A percentile compares a stretch with the other conserved stretches of the same genome.
Conservation (phyloP, 495 filamentous ascomycete genomes). For the Aspergillus sparsus region DNA sequence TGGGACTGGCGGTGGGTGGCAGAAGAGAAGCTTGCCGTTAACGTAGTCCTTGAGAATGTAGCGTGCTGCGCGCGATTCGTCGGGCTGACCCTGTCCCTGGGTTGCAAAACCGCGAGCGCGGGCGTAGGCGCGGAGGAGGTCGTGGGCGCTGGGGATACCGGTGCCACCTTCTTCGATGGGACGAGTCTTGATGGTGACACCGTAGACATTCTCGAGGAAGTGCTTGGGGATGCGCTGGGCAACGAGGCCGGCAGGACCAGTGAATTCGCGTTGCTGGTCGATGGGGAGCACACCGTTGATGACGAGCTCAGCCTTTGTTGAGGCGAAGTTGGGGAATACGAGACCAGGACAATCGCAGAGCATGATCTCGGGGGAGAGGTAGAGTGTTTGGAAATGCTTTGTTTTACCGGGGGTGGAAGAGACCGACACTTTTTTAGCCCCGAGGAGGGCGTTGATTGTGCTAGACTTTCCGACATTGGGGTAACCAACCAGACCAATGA, state of each 20-base stretch:
- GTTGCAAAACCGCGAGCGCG: constrained; percentile 86
- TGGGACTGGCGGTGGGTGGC: constrained; percentile 72
- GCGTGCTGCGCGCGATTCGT: constrained; percentile 88
- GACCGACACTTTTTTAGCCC: constrained; percentile 97
- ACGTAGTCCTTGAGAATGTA: constrained; percentile 97
- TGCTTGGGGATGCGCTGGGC: constrained; percentile 84
- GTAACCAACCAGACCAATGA: constrained; percentile 95
- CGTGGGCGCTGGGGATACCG: constrained; percentile 82
- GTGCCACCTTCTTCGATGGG: constrained; percentile 93
- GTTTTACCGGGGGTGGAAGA: constrained; percentile 98
- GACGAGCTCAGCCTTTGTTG: constrained; percentile 94
- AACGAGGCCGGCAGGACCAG: constrained; percentile 83
- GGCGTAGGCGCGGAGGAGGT: constrained; percentile 85
- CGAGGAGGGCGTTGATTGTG: constrained; percentile 97
- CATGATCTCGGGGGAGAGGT: constrained; percentile 82
- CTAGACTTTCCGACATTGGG: constrained; percentile 99
- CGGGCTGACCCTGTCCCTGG: constrained; percentile 82
- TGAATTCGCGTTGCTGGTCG: constrained; percentile 94
- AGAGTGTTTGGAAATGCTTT: constrained; percentile 99
- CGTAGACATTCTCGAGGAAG: constrained; percentile 90
- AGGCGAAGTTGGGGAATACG: constrained; percentile 97
- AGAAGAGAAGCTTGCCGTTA: constrained; percentile 90
- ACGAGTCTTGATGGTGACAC: constrained; percentile 79
- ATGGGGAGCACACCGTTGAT: constrained; percentile 95
- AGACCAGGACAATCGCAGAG: constrained; percentile 98